Conservation (phyloP, 2,329 filamentous ascomycete genomes). For the Ophiostoma novo-ulmi region DNA sequence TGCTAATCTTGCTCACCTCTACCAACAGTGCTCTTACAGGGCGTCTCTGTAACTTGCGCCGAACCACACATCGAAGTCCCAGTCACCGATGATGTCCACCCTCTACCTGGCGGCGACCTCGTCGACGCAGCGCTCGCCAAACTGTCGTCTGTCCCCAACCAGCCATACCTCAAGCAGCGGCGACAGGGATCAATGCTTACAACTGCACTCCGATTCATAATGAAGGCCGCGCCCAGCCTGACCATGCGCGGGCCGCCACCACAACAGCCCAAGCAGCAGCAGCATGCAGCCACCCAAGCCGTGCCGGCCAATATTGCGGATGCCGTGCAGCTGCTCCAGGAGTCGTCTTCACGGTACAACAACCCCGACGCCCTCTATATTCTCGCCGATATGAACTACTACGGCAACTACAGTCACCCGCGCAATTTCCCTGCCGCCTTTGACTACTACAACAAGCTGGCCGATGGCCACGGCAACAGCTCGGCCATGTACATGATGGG, state of each 20-base stretch:
- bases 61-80: background rate
- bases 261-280: constrained; percentile 14
- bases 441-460: constrained; percentile 72
- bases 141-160: constrained; percentile 46
- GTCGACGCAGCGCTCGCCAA: constrained; percentile 49
- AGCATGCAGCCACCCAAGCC: constrained; percentile 31
- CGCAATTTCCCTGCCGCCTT: constrained; percentile 76
- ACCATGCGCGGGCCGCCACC: constrained; percentile 43
- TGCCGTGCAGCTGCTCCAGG: constrained; percentile 49
- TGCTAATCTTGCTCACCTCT: background rate
- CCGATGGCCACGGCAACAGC: constrained; percentile 72
- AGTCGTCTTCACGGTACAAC: constrained; percentile 49
- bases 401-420: constrained; percentile 87
- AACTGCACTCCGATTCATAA: constrained; percentile 39
- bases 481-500: constrained; percentile 95
- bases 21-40: constrained; percentile 29
- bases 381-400: constrained; percentile 92
- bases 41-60: constrained; percentile 17
- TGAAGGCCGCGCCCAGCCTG: constrained; percentile 48
- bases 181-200: constrained; percentile 43
- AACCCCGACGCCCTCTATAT: constrained; percentile 83
- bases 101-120: constrained; percentile 45
- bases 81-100: constrained; percentile 19
- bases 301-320: constrained; percentile 44
- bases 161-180: constrained; percentile 41